Base-by-base conservation (phyloP, 805 yeast genomes). In the Candida xiaguanensis region DNA sequence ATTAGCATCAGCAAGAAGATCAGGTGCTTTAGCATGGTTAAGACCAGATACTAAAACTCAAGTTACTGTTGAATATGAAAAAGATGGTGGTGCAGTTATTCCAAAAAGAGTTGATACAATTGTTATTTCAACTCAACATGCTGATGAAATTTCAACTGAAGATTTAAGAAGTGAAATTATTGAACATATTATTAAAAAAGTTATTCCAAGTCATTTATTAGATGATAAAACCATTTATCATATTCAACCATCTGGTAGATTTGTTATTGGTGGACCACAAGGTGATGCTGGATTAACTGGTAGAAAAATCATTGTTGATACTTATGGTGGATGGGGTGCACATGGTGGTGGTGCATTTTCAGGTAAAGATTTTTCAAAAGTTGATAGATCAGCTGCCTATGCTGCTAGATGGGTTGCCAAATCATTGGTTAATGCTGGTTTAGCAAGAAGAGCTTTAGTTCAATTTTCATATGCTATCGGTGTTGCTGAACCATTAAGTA, bases 311-410 rank as follows among this genome's bases (percentile, higher is more conserved):
- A 93, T 93, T 61, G 99, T 93, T 65, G 99, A 93, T 73, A 95
- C 99, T 51, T 93, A 93, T 76, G 99, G 99, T 77, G 99, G 99
- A 62, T 95, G 99, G 95, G 97, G 99, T 74, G 98, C 99, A 62
- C 99, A 93, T 79, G 99, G 99, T 75, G 99, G 99, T 79, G 99
- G 99, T 79, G 99, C 99, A 51, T 93, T 93, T 89, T 85, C 96
- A 50, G 99, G 99, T 72, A 93, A 93, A 80, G 99, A 93, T 74
- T 93, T 87, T 86, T 88, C 97, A 68, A 93, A 93, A 80, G 99
- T 93, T 62, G 99, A 93, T 73, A 87, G 99, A 77, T 91, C 98
- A 51, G 99, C 99, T 65, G 99, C 99, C 54, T 93, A 93, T 67
- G 97, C 99, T 61, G 99, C 99, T 58, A 89, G 99, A 78, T 93